These are phyloP conservation scores for Kwoniella dendrophila DNA, from an alignment of 768 basidiomycete genomes.

Conservation along the genomic window DNA sequence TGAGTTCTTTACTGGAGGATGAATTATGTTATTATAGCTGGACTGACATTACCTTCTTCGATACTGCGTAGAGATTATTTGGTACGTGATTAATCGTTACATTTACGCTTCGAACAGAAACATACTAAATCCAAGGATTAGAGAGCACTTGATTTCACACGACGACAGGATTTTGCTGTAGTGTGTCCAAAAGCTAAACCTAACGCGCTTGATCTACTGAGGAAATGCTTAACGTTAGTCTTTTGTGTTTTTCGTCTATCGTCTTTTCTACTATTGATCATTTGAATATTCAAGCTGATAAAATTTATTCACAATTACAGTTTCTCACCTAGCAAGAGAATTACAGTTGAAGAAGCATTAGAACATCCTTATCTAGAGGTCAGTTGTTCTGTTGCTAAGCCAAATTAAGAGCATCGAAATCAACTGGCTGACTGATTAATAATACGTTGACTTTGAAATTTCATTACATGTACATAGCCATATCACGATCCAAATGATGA, in stretches of 20 bases:
- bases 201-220: conserved; percentile 54
- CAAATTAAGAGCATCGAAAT: conserved; percentile 1
- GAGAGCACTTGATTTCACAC: conserved; percentile 82
- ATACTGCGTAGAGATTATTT: conserved; percentile 70
- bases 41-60: conserved; percentile 3
- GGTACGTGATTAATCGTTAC: conserved; percentile 24
- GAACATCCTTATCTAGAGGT: conserved; percentile 85
- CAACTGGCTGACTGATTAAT: conserved; percentile 12
- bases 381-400: conserved; percentile 9
- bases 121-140: conserved; percentile 1
- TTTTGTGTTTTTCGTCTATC: background rate
- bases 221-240: conserved; percentile 49
- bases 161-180: conserved; percentile 69
- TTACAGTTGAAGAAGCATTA: conserved; percentile 83
- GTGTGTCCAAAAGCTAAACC: conserved; percentile 75
- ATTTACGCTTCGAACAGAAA: background rate
- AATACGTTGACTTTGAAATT: background rate
- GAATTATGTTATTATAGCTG: background rate
- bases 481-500: conserved; percentile 90
- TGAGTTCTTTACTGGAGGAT: conserved; percentile 26
- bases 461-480: conserved; percentile 61
- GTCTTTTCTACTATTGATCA: background rate
- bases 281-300: conserved; percentile 68
- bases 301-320: conserved; percentile 17
- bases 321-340: conserved; percentile 71